Conservation (phyloP, 2,329 filamentous ascomycete species). For the Penicillium occitanis region DNA sequence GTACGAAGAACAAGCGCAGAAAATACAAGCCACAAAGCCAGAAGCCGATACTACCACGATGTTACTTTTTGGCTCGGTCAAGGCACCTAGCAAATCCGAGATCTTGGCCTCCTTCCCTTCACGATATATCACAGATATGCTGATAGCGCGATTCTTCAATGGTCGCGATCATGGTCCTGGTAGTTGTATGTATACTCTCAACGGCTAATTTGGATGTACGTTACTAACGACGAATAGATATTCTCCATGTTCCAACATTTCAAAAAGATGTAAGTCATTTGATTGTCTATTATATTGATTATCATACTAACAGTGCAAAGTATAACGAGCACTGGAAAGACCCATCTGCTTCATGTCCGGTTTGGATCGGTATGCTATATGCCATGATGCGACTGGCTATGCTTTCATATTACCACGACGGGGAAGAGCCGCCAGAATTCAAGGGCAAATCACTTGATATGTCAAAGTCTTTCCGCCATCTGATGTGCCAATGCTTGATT, state of each 20-base stretch:
- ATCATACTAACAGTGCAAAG: conserved; percentile 40
- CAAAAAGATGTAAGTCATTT: conserved; percentile 61
- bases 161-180: conserved; percentile 66
- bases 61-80: conserved; percentile 72
- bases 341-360: conserved; percentile 56
- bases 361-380: conserved; percentile 64
- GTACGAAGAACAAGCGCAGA: conserved; percentile 75
- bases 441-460: conserved; percentile 54
- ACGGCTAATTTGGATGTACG: background rate
- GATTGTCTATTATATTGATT: background rate
- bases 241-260: conserved; percentile 83
- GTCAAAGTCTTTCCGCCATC: conserved; percentile 48
- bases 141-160: conserved; percentile 89
- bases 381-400: conserved; percentile 65
- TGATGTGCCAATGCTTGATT: conserved; percentile 63
- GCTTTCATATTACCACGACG: conserved; percentile 61
- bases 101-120: conserved; percentile 76
- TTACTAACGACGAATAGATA: conserved; percentile 45
- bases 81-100: conserved; percentile 70
- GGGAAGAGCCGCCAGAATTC: conserved; percentile 64
- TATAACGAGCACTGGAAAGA: conserved; percentile 64
- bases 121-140: conserved; percentile 76
- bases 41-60: conserved; percentile 60
- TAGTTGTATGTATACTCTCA: conserved; percentile 50
- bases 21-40: conserved; percentile 67